Base-by-base conservation (phyloP, 2,329 filamentous ascomycete species). In the Aureobasidium sp. region DNA sequence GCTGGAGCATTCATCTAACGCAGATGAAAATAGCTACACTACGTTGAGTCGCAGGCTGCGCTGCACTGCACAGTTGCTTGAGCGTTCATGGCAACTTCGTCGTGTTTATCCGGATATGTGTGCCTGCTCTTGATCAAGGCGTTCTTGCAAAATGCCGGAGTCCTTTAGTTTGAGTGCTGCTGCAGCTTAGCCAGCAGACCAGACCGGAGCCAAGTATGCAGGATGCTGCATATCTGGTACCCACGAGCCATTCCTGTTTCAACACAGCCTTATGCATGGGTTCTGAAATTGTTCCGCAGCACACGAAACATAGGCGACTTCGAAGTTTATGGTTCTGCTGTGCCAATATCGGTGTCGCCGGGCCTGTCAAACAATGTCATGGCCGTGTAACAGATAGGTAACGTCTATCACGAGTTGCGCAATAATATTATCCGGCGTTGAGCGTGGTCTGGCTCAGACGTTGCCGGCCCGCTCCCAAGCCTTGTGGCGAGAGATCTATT, bases 391-490 rank as follows among this genome's bases (percentile, higher is more conserved):
- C 25, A 53, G 29, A 58, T 27, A 53, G 29, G 48, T 20, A 53
- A 23, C 53, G 16, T 38, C 25, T 13, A 25, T 36, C 40, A 20
- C 18, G 33, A 23, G 53, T 50, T 58, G 54, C 53, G 54, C 45
- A 50, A 51, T 60, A 50, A 51, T 53, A 43, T 33, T 51, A 43
- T 29, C 25, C 31, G 53, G 53, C 42, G 33, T 58, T 58, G 53
- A 58, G 27, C 42, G 43, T 9, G 33, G 38, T 15, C 33, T 51
- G 63, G 63, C 23, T 65, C 53, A 60, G 55, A 65, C 63, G 63
- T 59, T 58, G 62, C 23, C 55, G 63, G 63, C 42, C 63, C 63
- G 63, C 63, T 59, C 50, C 63, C 55, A 59, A 51, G 36, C 38
- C 36, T 31, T 42, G 33, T 38, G 25, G 13, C 51, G 25, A 20